phyloP scores from a whole-genome alignment of 73 alveolate species.

The Paramecium tetraurelia region DNA sequence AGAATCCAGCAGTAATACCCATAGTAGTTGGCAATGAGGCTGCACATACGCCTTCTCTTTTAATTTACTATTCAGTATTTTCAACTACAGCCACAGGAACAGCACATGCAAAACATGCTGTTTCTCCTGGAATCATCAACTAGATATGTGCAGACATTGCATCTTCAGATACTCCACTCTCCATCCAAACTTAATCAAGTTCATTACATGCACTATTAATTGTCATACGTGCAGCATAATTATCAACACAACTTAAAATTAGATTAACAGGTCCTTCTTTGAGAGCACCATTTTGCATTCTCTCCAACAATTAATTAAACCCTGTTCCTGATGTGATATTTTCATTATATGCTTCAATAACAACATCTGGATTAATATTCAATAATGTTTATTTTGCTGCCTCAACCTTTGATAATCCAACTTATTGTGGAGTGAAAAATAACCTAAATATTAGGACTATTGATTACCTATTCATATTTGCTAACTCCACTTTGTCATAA shows the following conservation, averaged over 20 bases:
- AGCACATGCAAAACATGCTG: conserved; percentile 99
- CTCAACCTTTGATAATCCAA: conserved; percentile 91
- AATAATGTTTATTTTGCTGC: conserved; percentile 95
- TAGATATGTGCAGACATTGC: conserved; percentile 98
- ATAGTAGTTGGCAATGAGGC: conserved; percentile 99
- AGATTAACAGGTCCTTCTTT: conserved; percentile 83
- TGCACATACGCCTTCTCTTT: conserved; percentile 99
- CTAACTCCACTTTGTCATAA: conserved; percentile 94
- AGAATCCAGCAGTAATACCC: conserved; percentile 97
- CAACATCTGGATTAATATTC: conserved; percentile 98
- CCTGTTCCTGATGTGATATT: conserved; percentile 83
- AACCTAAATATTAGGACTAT: conserved; percentile 65
- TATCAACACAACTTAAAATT: conserved; percentile 95
- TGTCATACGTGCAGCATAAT: conserved; percentile 99
- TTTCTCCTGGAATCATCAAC: conserved; percentile 91
- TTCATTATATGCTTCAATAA: conserved; percentile 80
- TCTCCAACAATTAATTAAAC: conserved; percentile 60
- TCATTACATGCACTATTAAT: conserved; percentile 92
- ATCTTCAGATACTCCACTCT: conserved; percentile 98
- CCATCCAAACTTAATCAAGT: conserved; percentile 91
- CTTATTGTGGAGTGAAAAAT: conserved; percentile 58
- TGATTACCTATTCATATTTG: conserved; percentile 97
- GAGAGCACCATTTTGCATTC: conserved; percentile 83
- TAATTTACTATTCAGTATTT: conserved; percentile 92
- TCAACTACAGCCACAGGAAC: conserved; percentile 97